Percentiles rank a stretch among this genome's conserved stretches.
phyloP scores from a whole-genome alignment of 2,329 filamentous ascomycete species.

The Paraphoma chrysanthemicola region DNA sequence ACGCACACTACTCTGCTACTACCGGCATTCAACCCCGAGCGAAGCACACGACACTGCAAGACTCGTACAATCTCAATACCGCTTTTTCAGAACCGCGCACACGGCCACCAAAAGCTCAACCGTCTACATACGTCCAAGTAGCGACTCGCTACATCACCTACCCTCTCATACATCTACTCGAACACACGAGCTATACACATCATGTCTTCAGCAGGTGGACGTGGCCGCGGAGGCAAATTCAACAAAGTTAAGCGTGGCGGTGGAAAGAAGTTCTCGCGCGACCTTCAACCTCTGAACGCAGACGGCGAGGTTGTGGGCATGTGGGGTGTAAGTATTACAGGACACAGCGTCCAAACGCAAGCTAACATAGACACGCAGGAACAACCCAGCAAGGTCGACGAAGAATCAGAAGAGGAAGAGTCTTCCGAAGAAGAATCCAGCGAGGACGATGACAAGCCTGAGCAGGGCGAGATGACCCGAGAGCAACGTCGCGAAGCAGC shows the following conservation, averaged over 20 bases:
- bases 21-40: slow-evolving; percentile 1
- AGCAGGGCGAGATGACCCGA: slow-evolving; percentile 71
- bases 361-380: slow-evolving; percentile 36
- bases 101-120: neutral
- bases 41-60: slow-evolving; percentile 8
- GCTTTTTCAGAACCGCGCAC: neutral
- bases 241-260: slow-evolving; percentile 92
- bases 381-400: slow-evolving; percentile 58
- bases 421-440: slow-evolving; percentile 56
- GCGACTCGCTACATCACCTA: neutral
- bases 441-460: slow-evolving; percentile 50
- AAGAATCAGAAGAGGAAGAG: slow-evolving; percentile 49
- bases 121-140: neutral
- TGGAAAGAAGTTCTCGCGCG: slow-evolving; percentile 93
- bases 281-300: slow-evolving; percentile 85
- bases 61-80: neutral
- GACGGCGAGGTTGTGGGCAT: slow-evolving; percentile 90
- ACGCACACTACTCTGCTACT: slow-evolving; percentile 8
- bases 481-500: slow-evolving; percentile 87
- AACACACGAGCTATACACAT: slow-evolving; percentile 14
- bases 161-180: neutral
- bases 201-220: slow-evolving; percentile 61
- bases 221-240: slow-evolving; percentile 91
- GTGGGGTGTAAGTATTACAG: slow-evolving; percentile 70
- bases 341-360: neutral